phyloP scores from a whole-genome alignment of 176 grass and related monocot genomes.

The Hyparrhenia diplandra region DNA sequence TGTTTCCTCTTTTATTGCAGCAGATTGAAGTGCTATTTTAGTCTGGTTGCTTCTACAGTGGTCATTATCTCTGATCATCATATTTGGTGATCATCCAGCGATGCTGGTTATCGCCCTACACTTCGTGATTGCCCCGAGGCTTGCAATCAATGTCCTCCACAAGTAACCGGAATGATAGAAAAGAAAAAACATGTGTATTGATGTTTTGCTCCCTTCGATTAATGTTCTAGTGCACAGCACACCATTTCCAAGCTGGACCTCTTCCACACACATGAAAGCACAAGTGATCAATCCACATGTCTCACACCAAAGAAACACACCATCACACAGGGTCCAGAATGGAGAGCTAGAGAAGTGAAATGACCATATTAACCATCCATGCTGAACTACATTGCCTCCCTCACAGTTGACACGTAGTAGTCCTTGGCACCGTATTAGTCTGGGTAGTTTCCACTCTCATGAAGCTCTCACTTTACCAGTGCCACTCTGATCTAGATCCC shows the following conservation, averaged over 20 bases:
- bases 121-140: not conserved
- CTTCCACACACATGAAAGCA: not conserved
- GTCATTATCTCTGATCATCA: not conserved
- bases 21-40: not conserved
- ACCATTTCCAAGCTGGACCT: not conserved
- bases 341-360: not conserved
- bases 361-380: not conserved
- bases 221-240: not conserved
- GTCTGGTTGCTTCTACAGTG: not conserved
- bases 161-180: not conserved
- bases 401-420: not conserved
- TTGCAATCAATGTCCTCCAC: not conserved
- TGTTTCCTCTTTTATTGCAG: no score
- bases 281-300: not conserved
- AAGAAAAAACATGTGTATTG: not conserved
- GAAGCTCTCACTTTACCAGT: not conserved
- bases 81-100: conserved; percentile 2
- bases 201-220: not conserved
- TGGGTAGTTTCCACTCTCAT: not conserved
- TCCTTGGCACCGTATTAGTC: not conserved
- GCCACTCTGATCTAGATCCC: not conserved
- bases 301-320: not conserved
- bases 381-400: not conserved
- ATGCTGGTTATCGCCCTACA: not conserved
- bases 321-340: not conserved